A percentile compares a stretch with the other conserved stretches of the same genome.
phyloP scores from a whole-genome alignment of 2,329 filamentous ascomycete genomes.

The Penicillium brasilianum region DNA sequence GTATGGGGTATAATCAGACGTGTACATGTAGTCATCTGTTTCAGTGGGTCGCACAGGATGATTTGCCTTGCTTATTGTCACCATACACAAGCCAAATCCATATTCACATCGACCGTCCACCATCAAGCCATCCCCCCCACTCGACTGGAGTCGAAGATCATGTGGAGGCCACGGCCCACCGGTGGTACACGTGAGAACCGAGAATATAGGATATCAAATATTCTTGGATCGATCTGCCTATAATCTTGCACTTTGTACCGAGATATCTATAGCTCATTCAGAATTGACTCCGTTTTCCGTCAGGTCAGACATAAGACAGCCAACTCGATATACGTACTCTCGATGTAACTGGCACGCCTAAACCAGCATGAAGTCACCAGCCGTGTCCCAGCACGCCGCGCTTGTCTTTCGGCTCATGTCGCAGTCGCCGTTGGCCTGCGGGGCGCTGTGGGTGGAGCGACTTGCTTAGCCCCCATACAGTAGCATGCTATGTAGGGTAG shows the following conservation, averaged over 20 bases:
- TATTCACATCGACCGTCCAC: too few species aligned
- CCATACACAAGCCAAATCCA: too few species aligned
- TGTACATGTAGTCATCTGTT: background rate
- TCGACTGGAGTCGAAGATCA: background rate
- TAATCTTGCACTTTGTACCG: too few species aligned
- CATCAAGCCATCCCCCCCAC: too few species aligned
- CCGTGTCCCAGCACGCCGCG: background rate
- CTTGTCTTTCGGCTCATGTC: background rate
- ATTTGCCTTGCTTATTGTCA: background rate
- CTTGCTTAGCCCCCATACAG: background rate
- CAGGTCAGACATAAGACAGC: background rate
- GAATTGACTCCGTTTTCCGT: too few species aligned
- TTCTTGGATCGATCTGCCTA: too few species aligned
- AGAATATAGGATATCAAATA: too few species aligned
- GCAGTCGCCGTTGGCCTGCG: background rate
- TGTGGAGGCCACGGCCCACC: background rate
- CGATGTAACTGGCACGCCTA: background rate
- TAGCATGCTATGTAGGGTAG: background rate
- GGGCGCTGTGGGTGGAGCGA: background rate
- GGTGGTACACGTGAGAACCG: too few species aligned
- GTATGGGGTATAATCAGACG: background rate
- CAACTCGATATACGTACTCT: background rate
- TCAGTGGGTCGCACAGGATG: constrained; percentile 3
- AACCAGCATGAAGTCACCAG: background rate
- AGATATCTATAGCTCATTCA: too few species aligned